Evolutionary conservation across 1,139 yeast genomes (phyloP).

Genomic region (Taphrina betulina): DNA sequence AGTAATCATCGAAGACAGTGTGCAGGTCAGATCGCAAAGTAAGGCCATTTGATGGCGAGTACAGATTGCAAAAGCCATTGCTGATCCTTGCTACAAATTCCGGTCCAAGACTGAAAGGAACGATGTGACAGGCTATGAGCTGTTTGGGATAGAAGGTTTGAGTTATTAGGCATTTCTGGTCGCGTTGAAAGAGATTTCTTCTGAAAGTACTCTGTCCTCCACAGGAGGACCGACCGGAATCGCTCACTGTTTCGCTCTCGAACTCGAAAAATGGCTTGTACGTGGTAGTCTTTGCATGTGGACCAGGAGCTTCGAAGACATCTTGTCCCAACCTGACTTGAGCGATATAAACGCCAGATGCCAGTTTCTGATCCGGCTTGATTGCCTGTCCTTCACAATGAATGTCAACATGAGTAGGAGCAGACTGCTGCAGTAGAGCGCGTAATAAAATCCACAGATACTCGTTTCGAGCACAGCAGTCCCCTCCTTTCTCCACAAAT

Average conservation of each 20-base stretch:
- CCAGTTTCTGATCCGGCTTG: neutral
- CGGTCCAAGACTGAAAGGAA: neutral
- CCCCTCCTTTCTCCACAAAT: neutral
- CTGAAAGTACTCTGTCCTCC: neutral
- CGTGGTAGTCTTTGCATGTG: neutral
- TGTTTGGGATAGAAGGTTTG: neutral
- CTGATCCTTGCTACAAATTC: neutral
- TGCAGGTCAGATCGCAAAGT: neutral
- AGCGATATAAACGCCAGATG: too few species aligned
- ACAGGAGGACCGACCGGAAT: neutral
- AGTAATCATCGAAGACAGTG: neutral
- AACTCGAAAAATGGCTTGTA: neutral
- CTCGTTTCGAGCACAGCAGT: slow-evolving; percentile 41
- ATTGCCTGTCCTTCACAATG: neutral
- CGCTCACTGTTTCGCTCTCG: neutral
- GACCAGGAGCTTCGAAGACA: too few species aligned
- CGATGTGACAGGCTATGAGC: neutral
- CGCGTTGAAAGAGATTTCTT: neutral
- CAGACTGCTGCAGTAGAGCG: neutral
- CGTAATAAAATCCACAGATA: too few species aligned
- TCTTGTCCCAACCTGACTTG: too few species aligned
- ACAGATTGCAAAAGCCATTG: neutral
- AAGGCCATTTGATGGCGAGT: neutral
- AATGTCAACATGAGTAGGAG: neutral
- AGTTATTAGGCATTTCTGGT: neutral